Base-by-base conservation (phyloP, 108 stramenopile species). In the Pseudonitzschia multiseries region DNA sequence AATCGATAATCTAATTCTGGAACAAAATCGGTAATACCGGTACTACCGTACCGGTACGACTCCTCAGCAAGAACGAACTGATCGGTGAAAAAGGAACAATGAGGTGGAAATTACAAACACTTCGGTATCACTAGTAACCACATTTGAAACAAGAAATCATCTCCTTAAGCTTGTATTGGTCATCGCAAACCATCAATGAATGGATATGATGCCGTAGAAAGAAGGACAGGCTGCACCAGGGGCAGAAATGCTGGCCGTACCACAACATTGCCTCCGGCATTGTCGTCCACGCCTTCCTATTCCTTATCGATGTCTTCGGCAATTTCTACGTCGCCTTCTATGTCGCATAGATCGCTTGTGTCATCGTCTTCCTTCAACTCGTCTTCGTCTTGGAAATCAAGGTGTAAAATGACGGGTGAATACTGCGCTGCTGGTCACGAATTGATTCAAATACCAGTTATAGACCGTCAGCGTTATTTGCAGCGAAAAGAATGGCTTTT, bases 381-480 rank as follows among this genome's bases (percentile, higher is more conserved):
- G 33, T 59, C 57, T 3, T 59, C 57, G 29, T 27, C 9, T 28
- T 40, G 36, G 36, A 40, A 33, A 62, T 62, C 61, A 40, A 40
- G 32, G 22, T 62, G 61, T 20, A 62, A 17, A 62, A 62, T 24
- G 17, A 62, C 61, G 4, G 61, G 61, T 62, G 75, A 69, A 52
- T 42, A 33, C 28, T 76, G 75, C 43, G 68, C 75, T 2, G 54
- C 68, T 24, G 75, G 75, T 1, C 75, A 76, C 36, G 41, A 57
- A 33, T 50, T 76, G 32, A 1, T 68, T 27, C 46, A 68, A 36
- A 68, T 76, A 27, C 32, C 53, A 4, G 68, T 67, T 29, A 9
- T 48, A 18, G 52, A 60, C 57, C 75, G 75, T 32, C 68, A 67
- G 32, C 75, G 75, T 46, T 76, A 69, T 44, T 43, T 76, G 21